These are phyloP conservation scores for Neophaeococcomyces mojaviensis DNA, from an alignment of 2,329 filamentous ascomycete genomes.

Conservation along the genomic window DNA sequence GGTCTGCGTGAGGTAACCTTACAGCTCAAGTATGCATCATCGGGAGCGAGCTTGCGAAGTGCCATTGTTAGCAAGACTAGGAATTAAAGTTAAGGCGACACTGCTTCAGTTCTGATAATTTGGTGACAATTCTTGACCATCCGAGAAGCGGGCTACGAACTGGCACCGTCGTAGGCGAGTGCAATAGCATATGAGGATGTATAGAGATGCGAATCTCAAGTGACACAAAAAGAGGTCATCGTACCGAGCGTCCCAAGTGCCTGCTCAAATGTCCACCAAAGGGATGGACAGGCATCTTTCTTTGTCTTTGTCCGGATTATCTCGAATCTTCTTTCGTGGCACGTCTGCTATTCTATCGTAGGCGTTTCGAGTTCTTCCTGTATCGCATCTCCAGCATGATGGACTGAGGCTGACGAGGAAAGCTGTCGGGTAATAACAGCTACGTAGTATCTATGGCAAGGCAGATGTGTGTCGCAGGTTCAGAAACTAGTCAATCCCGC, in stretches of 20 bases:
- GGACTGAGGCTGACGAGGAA: no score
- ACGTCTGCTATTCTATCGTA: no score
- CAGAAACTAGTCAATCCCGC: no score
- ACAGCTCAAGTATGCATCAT: conserved; percentile 66
- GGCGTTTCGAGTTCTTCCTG: no score
- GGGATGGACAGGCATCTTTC: conserved; percentile 37
- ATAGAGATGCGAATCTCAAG: neutral
- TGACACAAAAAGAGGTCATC: conserved; percentile 12
- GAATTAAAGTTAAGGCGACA: neutral
- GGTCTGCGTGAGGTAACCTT: conserved; percentile 31
- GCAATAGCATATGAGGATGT: no score
- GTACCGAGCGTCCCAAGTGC: conserved; percentile 45
- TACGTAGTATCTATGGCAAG: no score
- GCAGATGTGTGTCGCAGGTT: no score
- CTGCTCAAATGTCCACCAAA: conserved; percentile 46
- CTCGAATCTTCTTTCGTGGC: neutral
- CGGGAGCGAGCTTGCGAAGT: conserved; percentile 43
- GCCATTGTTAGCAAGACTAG: conserved; percentile 11
- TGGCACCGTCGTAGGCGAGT: no score
- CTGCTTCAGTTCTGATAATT: conserved; percentile 1
- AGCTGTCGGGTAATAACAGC: no score
- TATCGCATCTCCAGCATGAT: no score
- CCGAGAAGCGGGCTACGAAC: no score
- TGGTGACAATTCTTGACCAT: no score
- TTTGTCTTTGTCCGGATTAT: conserved; percentile 18